Evolutionary conservation across 108 stramenopile species (phyloP), one percentile per base, ranked within the genome.

Genomic region (Nitzschia inconspicua): DNA sequence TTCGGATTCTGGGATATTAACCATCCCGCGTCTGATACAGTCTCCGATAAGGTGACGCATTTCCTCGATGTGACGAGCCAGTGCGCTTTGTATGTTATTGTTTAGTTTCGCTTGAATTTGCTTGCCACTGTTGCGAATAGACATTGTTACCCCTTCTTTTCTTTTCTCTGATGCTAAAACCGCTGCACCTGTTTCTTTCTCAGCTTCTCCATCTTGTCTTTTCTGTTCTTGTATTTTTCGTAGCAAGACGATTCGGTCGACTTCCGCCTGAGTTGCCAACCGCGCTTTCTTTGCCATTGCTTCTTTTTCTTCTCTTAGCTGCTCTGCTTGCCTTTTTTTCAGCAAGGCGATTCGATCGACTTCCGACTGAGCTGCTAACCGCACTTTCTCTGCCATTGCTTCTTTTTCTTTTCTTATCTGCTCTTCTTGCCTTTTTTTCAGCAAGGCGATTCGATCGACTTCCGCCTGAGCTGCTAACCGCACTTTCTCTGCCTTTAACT

Each of bases 201-300:
- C 53, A 6, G 37, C 35, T 39, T 39, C 37, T 39, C n/a, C n/a
- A 39, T 39, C 37, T 13, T 47, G 47, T 27, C n/a, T 43, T 44
- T 58, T 44, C 57, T 44, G 34, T 58, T 42, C 57, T 43, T 37
- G 3, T 19, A n/a, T n/a, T 46, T 49, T 41, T 41, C 27, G 41
- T 9, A 29, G 41, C 28, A 30, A 20, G 3, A 26, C 42, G 43
- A 26, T 42, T 58, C 7, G 25, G 24, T 30, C 29, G 27, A 28
- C 57, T 58, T 27, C 28, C 18, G 47, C 10, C 18, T 7, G 18
- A 44, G 39, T 43, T n/a, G n/a, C n/a, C n/a, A n/a, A n/a, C n/a
- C n/a, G n/a, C 19, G 46, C 20, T 47, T n/a, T 47, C 20, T n/a
- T 22, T 55, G 24, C 23, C 41, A 4, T 55, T 6, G 35, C 53